Percentiles rank a stretch among this genome's conserved stretches.
These are phyloP conservation scores for Pholiota conissans DNA, from an alignment of 768 basidiomycete species.

Conservation along the genomic window DNA sequence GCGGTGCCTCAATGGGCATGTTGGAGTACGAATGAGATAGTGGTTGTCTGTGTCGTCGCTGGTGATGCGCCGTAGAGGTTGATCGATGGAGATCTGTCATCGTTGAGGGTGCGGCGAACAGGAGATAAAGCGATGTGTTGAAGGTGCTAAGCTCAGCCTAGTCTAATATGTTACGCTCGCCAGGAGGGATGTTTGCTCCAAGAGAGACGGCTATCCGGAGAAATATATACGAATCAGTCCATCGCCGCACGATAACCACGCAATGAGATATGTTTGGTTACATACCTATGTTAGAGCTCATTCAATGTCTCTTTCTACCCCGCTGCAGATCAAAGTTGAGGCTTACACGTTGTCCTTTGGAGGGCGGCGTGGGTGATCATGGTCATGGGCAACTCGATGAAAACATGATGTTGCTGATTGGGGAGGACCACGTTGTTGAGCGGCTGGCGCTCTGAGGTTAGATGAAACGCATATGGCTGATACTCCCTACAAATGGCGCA, in stretches of 20 bases:
- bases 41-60: conserved; percentile 6
- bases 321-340: conserved; percentile 9
- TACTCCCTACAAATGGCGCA: not conserved
- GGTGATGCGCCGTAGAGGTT: conserved; percentile 11
- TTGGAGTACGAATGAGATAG: not conserved
- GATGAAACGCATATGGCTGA: conserved; percentile 8
- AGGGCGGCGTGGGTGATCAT: conserved; percentile 9
- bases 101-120: conserved; percentile 3
- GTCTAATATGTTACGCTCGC: conserved; percentile 15
- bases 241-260: conserved; percentile 33
- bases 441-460: conserved; percentile 6
- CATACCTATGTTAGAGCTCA: conserved; percentile 6
- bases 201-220: conserved; percentile 8
- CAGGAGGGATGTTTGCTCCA: conserved; percentile 11
- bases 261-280: conserved; percentile 17
- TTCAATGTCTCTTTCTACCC: not conserved
- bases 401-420: conserved; percentile 15
- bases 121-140: not conserved
- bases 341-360: conserved; percentile 18
- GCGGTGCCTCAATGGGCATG: conserved; percentile 7
- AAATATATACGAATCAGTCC: conserved; percentile 16
- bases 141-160: conserved; percentile 15
- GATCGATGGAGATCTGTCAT: conserved; percentile 10
- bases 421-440: conserved; percentile 16
- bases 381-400: conserved; percentile 8